A percentile compares a stretch with the other conserved stretches of the same genome.
Conservation (phyloP, 139 green algal genomes). For the Auxenochlorella pyrenoidosa region DNA sequence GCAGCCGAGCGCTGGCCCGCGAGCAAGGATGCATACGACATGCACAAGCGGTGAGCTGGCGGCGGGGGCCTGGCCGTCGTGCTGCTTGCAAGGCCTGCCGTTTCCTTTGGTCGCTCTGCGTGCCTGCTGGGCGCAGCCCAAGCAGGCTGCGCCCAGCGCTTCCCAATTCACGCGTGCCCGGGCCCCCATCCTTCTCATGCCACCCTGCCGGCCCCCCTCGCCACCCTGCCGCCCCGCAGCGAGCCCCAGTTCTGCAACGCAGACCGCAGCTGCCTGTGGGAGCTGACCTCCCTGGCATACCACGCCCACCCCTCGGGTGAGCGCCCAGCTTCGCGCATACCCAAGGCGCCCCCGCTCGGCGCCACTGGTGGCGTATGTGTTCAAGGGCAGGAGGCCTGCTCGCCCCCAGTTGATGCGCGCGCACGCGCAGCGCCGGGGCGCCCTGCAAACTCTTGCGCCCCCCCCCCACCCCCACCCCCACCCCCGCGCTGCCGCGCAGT, state of each 20-base stretch:
- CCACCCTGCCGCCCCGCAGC: constrained; percentile 40
- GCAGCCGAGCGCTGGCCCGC: constrained; percentile 52
- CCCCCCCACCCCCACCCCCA: not conserved
- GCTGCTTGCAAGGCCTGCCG: not conserved
- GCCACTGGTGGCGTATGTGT: too few species aligned
- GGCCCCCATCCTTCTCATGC: not conserved
- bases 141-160: too few species aligned
- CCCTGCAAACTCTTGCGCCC: not conserved
- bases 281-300: constrained; percentile 81
- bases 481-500: not conserved
- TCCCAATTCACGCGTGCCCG: too few species aligned
- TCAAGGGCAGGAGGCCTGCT: too few species aligned
- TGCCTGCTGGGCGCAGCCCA: too few species aligned
- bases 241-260: constrained; percentile 82
- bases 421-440: too few species aligned
- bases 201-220: not conserved
- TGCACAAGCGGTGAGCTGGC: constrained; percentile 75
- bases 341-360: too few species aligned
- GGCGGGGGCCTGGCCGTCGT: too few species aligned
- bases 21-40: constrained; percentile 77
- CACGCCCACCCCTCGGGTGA: constrained; percentile 90
- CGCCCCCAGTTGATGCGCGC: too few species aligned
- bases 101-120: too few species aligned
- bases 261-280: constrained; percentile 88
- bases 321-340: too few species aligned